Evolutionary conservation across 2,329 filamentous ascomycete genomes (phyloP).

Genomic region (Cladophialophora psammophila): DNA sequence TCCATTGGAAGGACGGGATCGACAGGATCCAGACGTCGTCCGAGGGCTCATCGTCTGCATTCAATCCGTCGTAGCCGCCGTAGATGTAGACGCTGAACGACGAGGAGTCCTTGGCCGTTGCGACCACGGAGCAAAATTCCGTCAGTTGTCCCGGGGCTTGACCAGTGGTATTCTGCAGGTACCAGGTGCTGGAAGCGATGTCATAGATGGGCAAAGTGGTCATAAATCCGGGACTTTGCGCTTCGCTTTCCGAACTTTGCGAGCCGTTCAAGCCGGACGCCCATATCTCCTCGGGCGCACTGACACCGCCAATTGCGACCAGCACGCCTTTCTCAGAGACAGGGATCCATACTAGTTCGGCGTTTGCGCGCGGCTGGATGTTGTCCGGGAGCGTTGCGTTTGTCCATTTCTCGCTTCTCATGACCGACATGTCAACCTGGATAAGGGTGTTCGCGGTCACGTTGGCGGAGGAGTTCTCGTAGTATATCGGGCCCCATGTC

Average conservation of each 20-base stretch:
- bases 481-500: conserved; percentile 54
- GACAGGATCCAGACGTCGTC: conserved; percentile 48
- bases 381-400: conserved; percentile 62
- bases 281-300: conserved; percentile 39
- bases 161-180: conserved; percentile 50
- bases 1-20: conserved; percentile 47
- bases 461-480: conserved; percentile 60
- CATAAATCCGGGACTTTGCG: conserved; percentile 47
- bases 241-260: conserved; percentile 31
- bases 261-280: conserved; percentile 32
- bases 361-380: conserved; percentile 65
- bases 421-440: conserved; percentile 64
- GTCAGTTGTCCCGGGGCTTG: conserved; percentile 48
- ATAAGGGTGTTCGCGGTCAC: conserved; percentile 64
- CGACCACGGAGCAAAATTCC: conserved; percentile 52
- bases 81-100: conserved; percentile 49
- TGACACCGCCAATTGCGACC: conserved; percentile 49
- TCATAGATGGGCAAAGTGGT: conserved; percentile 49
- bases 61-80: conserved; percentile 45
- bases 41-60: conserved; percentile 44
- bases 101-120: conserved; percentile 48
- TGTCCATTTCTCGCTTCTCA: conserved; percentile 61
- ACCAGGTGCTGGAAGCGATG: conserved; percentile 46
- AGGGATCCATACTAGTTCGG: conserved; percentile 70
- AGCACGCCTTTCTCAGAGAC: conserved; percentile 48